Evolutionary conservation across 768 basidiomycete genomes (phyloP), one percentile per base, ranked within the genome.

Genomic region (Russula foetens): DNA sequence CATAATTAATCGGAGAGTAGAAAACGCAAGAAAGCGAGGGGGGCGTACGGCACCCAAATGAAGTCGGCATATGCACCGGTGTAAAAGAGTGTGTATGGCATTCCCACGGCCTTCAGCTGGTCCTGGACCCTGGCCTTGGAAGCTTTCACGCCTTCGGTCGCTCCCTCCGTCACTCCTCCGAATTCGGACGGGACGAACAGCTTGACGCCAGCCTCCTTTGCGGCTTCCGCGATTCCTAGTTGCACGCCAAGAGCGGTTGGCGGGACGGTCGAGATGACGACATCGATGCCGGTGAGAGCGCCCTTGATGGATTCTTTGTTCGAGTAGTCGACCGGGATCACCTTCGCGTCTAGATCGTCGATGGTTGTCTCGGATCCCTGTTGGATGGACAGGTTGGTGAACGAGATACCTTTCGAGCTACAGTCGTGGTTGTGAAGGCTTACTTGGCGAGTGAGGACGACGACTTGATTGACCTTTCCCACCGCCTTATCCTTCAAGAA

Each of bases 351-450:
- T n/a, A n/a, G n/a, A 3, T 39, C 50, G 2, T 53, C 31, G 19
- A 62, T 7, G 41, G 62, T 52, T 11, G 56, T 64, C 21, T 70
- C 67, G 19, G 69, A 72, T 53, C 70, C 71, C 59, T 65, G 50
- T 4, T 33, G 23, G n/a, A 12, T 49, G 29, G 51, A n/a, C n/a
- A 11, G 35, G 35, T 35, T 35, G 31, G 9, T 33, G 31, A 7
- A 35, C n/a, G n/a, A n/a, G 35, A 33, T 33, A 11, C 11, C 14
- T 11, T 7, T 35, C 14, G 35, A 33, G 9, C 31, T 9, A 4
- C 15, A 28, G 39, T n/a, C 9, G 28, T 21, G 46, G 12, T 5
- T 41, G 17, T 8, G 19, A 28, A 12, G 31, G 19, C 46, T 14
- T 31, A 65, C 64, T 31, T 58, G 46, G 19, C 65, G 65, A 8